phyloP scores from a whole-genome alignment of 2,329 filamentous ascomycete genomes.

The Fusarium metavorans region DNA sequence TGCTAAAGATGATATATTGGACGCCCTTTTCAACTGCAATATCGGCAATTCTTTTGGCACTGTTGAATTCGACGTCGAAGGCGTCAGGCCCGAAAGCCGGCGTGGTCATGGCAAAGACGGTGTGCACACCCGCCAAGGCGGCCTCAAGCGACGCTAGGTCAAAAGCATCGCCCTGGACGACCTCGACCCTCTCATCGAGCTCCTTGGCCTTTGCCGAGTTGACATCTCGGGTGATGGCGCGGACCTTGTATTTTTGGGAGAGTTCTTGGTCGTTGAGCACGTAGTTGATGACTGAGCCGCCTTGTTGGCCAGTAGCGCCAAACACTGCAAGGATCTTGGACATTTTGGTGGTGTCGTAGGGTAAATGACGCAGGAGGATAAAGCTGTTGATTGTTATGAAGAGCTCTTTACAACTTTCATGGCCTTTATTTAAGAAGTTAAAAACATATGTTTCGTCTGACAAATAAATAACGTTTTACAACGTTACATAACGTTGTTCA shows the following conservation, averaged over 20 bases:
- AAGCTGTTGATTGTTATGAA: neutral
- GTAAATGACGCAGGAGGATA: neutral
- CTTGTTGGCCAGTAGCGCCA: slow-evolving; percentile 66
- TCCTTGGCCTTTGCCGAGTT: slow-evolving; percentile 48
- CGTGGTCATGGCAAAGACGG: slow-evolving; percentile 62
- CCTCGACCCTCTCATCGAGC: slow-evolving; percentile 47
- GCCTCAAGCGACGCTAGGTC: slow-evolving; percentile 52
- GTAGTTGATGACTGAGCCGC: slow-evolving; percentile 59
- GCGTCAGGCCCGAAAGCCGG: slow-evolving; percentile 51
- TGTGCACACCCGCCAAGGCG: slow-evolving; percentile 59
- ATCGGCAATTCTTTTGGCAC: slow-evolving; percentile 56
- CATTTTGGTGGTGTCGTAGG: slow-evolving; percentile 33
- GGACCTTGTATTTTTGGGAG: slow-evolving; percentile 59
- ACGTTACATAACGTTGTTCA: neutral
- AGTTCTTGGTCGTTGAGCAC: slow-evolving; percentile 59
- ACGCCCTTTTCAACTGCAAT: slow-evolving; percentile 52
- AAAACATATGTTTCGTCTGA: neutral
- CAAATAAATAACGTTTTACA: neutral
- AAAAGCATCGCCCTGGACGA: slow-evolving; percentile 56
- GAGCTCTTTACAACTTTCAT: neutral
- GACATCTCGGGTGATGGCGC: slow-evolving; percentile 63
- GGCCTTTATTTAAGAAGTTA: neutral
- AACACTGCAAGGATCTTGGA: slow-evolving; percentile 58
- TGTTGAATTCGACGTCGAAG: slow-evolving; percentile 51
- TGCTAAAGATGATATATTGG: slow-evolving; percentile 56